Percentiles rank a stretch among this genome's conserved stretches.
These are phyloP conservation scores for Saccharomyces hybrid DNA, from an alignment of 1,139 yeast genomes.

Conservation along the genomic window DNA sequence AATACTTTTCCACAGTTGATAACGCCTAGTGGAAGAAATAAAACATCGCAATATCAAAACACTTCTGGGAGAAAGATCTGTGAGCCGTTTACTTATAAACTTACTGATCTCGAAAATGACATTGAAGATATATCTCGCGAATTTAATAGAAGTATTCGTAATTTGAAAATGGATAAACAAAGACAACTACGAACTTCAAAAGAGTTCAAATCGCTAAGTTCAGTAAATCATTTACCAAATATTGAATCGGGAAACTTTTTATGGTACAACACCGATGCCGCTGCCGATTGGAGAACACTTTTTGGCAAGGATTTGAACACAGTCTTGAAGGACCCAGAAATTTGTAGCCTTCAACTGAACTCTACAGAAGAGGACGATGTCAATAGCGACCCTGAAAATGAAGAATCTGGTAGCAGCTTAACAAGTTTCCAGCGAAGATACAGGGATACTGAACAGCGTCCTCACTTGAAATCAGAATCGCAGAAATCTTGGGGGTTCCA, in stretches of 20 bases:
- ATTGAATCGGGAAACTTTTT: neutral
- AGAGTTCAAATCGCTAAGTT: neutral
- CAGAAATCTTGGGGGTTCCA: conserved; percentile 17
- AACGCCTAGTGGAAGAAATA: neutral
- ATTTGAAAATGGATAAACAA: neutral
- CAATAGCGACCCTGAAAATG: neutral
- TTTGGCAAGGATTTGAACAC: neutral
- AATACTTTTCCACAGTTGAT: neutral
- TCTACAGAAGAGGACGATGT: neutral
- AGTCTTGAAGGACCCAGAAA: neutral
- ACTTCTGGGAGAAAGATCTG: neutral
- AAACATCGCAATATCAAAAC: neutral
- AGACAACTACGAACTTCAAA: neutral
- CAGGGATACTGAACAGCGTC: conserved; percentile 1
- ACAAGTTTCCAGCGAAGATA: neutral
- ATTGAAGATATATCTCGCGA: neutral
- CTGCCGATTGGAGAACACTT: conserved; percentile 1
- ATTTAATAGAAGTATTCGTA: neutral
- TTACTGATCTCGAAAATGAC: neutral
- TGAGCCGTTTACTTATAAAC: neutral
- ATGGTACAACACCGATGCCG: neutral
- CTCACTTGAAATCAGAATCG: neutral
- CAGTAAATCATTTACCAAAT: neutral
- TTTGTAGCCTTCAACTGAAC: neutral
- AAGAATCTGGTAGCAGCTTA: neutral